Base-by-base conservation (phyloP, 306 rosid genomes). In the Begonia fuchsioides region DNA sequence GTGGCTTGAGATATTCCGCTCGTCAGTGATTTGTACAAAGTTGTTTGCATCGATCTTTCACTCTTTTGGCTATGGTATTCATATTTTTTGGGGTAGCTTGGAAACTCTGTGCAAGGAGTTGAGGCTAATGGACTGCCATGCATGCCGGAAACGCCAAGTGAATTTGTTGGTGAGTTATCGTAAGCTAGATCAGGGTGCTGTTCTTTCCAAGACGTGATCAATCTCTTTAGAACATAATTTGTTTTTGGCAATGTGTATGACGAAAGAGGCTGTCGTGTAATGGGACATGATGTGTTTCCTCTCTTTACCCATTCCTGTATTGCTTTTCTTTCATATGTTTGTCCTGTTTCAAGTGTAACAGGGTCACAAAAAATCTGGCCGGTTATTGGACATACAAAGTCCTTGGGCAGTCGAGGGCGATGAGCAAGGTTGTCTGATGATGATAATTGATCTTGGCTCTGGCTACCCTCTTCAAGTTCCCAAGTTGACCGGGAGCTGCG, bases 331-430 rank as follows among this genome's bases (percentile, higher is more conserved):
- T 88, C 97, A 58, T 70, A 88, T 48, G 95, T 88, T 72, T 88
- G 95, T 13, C 97, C 95, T 14, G 97, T 88, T 72, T 88, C 97
- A 55, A 88, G 95, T 52, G 97, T 88, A 39, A 88, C 97, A 32
- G 97, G 90, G 52, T 88, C 95, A 64, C 67, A 19, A 59, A 88
- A 84, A 54, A 79, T 74, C 57, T 88, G 95, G 53, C 95, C 76
- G 17, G 93, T 88, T 66, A 88, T 84, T 35, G 93, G 82, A 44
- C 97, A 88, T 32, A 88, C 87, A 47, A 88, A 88, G 68, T 88
- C 95, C 73, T 84, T 81, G 7, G 93, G 90, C 19, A 90, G 90
- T 70, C 79, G 80, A 44, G 77, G 57, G 49, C 47, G 68, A 43
- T 59, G 38, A n/a, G 44, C 53, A 39, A 32, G 51, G 60, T 67